Base-by-base conservation (phyloP, 306 rosid species). In the Cicer arietinum region DNA sequence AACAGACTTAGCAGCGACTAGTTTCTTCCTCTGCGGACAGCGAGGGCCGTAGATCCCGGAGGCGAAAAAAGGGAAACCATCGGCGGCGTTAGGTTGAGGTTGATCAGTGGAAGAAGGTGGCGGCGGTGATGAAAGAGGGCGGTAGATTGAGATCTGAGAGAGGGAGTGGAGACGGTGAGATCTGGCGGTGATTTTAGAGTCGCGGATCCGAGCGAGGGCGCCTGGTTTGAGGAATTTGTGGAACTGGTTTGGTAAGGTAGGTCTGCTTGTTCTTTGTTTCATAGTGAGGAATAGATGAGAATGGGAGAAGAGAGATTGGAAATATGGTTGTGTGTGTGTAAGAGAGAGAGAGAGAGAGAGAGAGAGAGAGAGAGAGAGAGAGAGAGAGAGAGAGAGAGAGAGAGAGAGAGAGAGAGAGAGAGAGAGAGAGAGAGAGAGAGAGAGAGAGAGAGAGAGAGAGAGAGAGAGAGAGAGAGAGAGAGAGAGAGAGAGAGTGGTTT, bases 141-240 rank as follows among this genome's bases (percentile, higher is more conserved):
- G 88, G 78, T 6, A 12, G 18, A 52, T 51, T n/a, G 78, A 65
- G 89, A 86, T 85, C 88, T 83, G 89, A 43, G 56, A 52, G 35
- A 77, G 10, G 1, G 80, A 20, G 71, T 62, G 59, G 35, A 82
- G 51, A 0, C 88, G 80, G 77, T 85, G 87, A 53, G 92, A 85
- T 63, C 92, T 84, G 59, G 96, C 91, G 74, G 83, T 91, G 78
- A 87, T 90, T 17, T 88, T 81, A 5, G 96, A 93, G 82, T 93
- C 97, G 7, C 98, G 94, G 81, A 93, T 88, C 40, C 84, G 91
- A 1, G 98, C 98, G 1, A 93, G 91, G 0, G 96, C 91, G 0
- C 98, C 98, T 1, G 98, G 98, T 56, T 89, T 93, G 37, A 93
- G 98, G 64, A 79, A 93, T 78, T 77, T 89, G 82, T 91, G 92